These are phyloP conservation scores for Aspergillus ustus DNA, from an alignment of 2,329 filamentous ascomycete genomes.

Conservation along the genomic window DNA sequence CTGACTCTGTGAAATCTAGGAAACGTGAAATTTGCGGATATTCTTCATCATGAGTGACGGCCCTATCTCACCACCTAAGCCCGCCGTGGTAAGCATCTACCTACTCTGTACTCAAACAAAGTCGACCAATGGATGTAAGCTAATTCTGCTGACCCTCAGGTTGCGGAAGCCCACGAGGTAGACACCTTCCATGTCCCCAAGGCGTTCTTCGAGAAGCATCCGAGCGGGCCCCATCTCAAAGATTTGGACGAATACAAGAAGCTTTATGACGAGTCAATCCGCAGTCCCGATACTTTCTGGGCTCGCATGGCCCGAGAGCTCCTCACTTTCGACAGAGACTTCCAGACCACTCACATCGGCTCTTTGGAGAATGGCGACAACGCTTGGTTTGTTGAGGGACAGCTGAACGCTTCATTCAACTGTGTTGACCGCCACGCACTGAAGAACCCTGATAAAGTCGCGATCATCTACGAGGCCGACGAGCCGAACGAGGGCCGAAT, in stretches of 20 bases:
- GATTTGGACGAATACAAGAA: conserved; percentile 66
- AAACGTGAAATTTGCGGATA: conserved; percentile 15
- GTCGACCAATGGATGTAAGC: conserved; percentile 1
- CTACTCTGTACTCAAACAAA: not conserved
- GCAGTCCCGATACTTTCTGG: conserved; percentile 89
- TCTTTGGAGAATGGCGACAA: conserved; percentile 78
- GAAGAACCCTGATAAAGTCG: conserved; percentile 88
- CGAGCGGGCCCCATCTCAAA: conserved; percentile 62
- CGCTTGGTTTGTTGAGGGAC: conserved; percentile 93
- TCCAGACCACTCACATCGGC: conserved; percentile 83
- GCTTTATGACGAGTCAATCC: conserved; percentile 82
- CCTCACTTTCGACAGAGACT: conserved; percentile 87
- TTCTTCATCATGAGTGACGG: conserved; percentile 44
- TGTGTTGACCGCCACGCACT: conserved; percentile 96
- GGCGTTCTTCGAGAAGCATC: conserved; percentile 63
- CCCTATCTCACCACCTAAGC: conserved; percentile 37
- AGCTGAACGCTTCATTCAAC: conserved; percentile 95
- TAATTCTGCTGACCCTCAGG: conserved; percentile 30
- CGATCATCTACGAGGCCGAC: conserved; percentile 98
- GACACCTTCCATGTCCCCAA: conserved; percentile 61
- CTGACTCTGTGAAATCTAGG: conserved; percentile 6
- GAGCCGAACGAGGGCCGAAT: conserved; percentile 84
- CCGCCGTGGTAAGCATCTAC: conserved; percentile 48
- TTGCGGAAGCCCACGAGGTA: conserved; percentile 53
- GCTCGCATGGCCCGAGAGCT: conserved; percentile 82